Evolutionary conservation across 2,329 filamentous ascomycete genomes (phyloP).

Genomic region (Curvularia lunata): DNA sequence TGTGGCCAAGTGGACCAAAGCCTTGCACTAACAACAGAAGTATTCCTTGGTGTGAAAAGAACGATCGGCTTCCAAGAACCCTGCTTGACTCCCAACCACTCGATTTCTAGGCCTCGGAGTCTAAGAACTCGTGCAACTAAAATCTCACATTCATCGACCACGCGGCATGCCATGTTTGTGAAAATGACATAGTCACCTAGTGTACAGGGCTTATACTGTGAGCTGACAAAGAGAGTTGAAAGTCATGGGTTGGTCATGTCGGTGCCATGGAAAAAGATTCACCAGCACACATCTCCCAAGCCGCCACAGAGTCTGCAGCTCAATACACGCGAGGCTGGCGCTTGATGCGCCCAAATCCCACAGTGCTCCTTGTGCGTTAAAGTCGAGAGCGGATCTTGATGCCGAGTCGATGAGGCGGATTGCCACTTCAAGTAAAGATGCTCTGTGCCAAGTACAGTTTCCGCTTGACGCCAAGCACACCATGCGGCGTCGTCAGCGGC

Average conservation of each 20-base stretch:
- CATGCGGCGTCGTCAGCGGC: conserved; percentile 10
- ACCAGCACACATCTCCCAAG: neutral
- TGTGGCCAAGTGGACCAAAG: conserved; percentile 8
- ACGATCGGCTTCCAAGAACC: neutral
- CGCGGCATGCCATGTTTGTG: no score
- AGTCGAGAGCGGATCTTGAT: conserved; percentile 11
- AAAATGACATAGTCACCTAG: neutral
- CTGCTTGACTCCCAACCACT: neutral
- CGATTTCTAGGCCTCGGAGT: neutral
- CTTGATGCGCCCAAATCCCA: neutral
- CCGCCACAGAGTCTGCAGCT: neutral
- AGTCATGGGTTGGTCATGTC: neutral
- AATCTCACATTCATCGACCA: no score
- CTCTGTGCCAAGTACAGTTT: conserved; percentile 18
- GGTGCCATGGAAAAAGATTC: neutral
- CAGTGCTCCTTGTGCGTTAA: neutral
- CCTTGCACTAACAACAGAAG: conserved; percentile 1
- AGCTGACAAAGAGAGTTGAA: neutral
- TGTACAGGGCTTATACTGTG: neutral
- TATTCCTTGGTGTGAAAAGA: neutral
- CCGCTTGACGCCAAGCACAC: conserved; percentile 20
- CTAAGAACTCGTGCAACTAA: neutral
- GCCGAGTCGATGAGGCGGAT: conserved; percentile 15
- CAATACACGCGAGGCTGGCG: neutral
- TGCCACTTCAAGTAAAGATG: conserved; percentile 16